Conservation (phyloP, 2,329 filamentous ascomycete genomes). For the Ophiostoma fasciatum region DNA sequence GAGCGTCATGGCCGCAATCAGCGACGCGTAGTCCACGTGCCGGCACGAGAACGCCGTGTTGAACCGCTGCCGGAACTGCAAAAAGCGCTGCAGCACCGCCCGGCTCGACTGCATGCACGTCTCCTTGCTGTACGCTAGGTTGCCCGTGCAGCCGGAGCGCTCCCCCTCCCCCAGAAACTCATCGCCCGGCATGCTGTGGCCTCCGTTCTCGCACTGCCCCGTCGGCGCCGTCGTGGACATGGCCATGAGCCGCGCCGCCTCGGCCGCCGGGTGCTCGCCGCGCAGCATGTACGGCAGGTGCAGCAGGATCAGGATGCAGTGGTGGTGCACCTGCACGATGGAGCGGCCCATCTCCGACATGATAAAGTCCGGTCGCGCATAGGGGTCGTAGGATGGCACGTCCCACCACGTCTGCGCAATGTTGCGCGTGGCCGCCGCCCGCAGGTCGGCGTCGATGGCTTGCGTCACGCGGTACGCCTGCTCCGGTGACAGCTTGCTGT, state of each 20-base stretch:
- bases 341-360: constrained; percentile 20
- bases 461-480: constrained; percentile 26
- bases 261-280: constrained; percentile 12
- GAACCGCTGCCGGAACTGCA: constrained; percentile 28
- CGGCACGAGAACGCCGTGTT: constrained; percentile 27
- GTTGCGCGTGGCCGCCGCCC: constrained; percentile 19
- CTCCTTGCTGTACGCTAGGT: constrained; percentile 31
- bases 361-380: constrained; percentile 11
- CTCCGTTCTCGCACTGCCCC: neutral
- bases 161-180: no score
- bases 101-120: constrained; percentile 35
- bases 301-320: constrained; percentile 34
- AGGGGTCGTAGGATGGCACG: constrained; percentile 16
- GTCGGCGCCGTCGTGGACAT: neutral
- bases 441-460: constrained; percentile 32
- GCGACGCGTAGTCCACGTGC: constrained; percentile 35
- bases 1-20: constrained; percentile 36
- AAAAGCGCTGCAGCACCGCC: constrained; percentile 32
- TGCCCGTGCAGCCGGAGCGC: neutral
- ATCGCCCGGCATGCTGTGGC: neutral
- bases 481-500: constrained; percentile 23
- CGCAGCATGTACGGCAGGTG: constrained; percentile 40
- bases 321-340: constrained; percentile 35
- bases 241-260: constrained; percentile 10
- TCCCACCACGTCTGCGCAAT: constrained; percentile 36